A percentile compares a stretch with the other conserved stretches of the same genome.
Conservation (phyloP, 2,329 filamentous ascomycete genomes). For the Pseudogymnoascus sp. region DNA sequence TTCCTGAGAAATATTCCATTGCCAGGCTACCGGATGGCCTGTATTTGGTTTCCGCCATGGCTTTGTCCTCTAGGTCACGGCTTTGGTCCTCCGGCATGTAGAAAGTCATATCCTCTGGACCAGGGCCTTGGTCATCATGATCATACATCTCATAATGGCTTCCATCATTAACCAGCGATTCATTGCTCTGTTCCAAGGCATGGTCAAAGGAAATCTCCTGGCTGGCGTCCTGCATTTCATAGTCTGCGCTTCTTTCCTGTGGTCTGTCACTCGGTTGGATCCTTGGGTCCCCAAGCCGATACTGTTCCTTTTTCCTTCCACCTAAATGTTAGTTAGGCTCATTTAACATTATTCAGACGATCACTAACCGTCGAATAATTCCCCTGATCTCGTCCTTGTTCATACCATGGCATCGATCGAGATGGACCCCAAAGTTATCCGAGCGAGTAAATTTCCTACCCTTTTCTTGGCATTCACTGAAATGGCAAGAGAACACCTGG, state of each 20-base stretch:
- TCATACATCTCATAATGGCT: background rate
- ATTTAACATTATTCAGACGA: constrained; percentile 1
- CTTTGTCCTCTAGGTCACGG: background rate
- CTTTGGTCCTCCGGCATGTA: background rate
- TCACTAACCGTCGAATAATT: constrained; percentile 39
- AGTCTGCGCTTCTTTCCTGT: constrained; percentile 10
- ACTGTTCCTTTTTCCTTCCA: constrained; percentile 9
- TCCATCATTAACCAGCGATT: background rate
- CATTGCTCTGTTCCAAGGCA: constrained; percentile 5
- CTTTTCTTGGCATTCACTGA: constrained; percentile 46
- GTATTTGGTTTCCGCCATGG: background rate
- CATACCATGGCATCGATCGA: constrained; percentile 55
- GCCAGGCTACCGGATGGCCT: background rate
- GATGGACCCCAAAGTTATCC: constrained; percentile 81
- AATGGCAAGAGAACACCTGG: constrained; percentile 51
- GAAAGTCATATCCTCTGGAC: background rate
- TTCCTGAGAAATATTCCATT: background rate
- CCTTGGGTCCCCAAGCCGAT: background rate
- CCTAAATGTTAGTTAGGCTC: constrained; percentile 5
- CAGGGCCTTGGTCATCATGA: background rate
- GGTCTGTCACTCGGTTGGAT: constrained; percentile 16
- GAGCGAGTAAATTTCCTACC: constrained; percentile 68
- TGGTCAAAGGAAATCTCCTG: constrained; percentile 10
- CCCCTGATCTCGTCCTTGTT: constrained; percentile 33
- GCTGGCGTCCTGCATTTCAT: constrained; percentile 9